Base-by-base conservation (phyloP, 2,329 filamentous ascomycete species). In the Drechslera avenae region DNA sequence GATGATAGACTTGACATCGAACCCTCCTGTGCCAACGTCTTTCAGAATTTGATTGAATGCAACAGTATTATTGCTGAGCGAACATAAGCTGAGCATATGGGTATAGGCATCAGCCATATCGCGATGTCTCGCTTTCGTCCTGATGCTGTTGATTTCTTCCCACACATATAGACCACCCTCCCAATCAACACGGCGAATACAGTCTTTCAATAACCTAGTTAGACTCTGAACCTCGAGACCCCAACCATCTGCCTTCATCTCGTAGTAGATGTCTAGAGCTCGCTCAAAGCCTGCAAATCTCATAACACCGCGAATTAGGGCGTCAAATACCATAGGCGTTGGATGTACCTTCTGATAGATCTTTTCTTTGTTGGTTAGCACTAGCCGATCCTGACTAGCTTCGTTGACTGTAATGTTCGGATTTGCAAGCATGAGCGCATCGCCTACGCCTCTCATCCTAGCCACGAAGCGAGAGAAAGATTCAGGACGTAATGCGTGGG, bases 171-270 rank as follows among this genome's bases (percentile, higher is more conserved):
- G 42, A 2, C 67, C 69, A 10, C 63, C 63, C 36, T 68, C 52
- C 68, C 67, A 63, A 46, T 79, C 75, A 9, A 60, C 55, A 8
- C 71, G 63, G 4, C 67, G 60, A 5, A 75, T 68, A 55, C 77
- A 78, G 46, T 78, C 72, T 8, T 63, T 60, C 32, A 80, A 63
- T 28, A 80, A 63, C 12, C 69, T 64, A 1, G 62, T 69, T 4
- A 79, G 63, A 3, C 72, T 73, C 10, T 58, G 56, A 32, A 75
- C 65, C 45, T 75, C 73, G 7, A 79, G 60, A 8, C 77, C 76
- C 77, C 77, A 80, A 33, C 77, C 77, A 39, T 79, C 73, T 5
- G 63, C 52, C 13, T 73, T 72, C 72, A 79, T 75, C 28, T 72
- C 67, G 40, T 68, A 67, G 54, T 75, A 78, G 12, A 78, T 67